These are phyloP conservation scores for Globisporangium alternatum DNA, from an alignment of 352 stramenopile genomes.

Conservation along the genomic window DNA sequence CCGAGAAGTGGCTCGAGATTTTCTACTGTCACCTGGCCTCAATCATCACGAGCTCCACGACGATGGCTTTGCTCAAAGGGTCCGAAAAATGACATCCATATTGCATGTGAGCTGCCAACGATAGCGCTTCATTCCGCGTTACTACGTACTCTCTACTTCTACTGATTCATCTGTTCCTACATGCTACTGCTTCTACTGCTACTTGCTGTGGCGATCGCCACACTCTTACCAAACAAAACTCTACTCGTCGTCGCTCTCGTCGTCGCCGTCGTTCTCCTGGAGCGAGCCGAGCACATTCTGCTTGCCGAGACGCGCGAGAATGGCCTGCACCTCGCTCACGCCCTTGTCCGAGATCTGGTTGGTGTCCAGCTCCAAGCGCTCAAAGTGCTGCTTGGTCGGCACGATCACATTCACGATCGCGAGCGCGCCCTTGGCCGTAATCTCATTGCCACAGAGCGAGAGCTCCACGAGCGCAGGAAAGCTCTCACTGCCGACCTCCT, in stretches of 20 bases:
- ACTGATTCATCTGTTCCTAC: background rate
- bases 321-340: slow-evolving; percentile 36
- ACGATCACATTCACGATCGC: slow-evolving; percentile 48
- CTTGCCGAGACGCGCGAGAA: slow-evolving; percentile 48
- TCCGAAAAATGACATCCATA: background rate
- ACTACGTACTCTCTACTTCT: slow-evolving; percentile 2
- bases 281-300: slow-evolving; percentile 59
- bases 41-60: too few relatives aligned
- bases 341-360: slow-evolving; percentile 80
- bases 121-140: background rate
- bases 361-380: slow-evolving; percentile 53
- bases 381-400: slow-evolving; percentile 36
- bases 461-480: slow-evolving; percentile 46
- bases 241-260: slow-evolving; percentile 45
- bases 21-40: too few relatives aligned
- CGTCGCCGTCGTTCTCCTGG: slow-evolving; percentile 82
- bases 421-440: slow-evolving; percentile 69
- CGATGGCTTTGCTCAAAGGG: too few relatives aligned
- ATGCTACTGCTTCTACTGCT: background rate
- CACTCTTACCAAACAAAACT: background rate
- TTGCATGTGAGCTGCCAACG: background rate
- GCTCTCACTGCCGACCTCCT: slow-evolving; percentile 24
- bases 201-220: background rate
- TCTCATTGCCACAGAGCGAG: slow-evolving; percentile 69
- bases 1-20: background rate